Evolutionary conservation across 257 asterid species (phyloP).

Genomic region (Mentha longifolia): DNA sequence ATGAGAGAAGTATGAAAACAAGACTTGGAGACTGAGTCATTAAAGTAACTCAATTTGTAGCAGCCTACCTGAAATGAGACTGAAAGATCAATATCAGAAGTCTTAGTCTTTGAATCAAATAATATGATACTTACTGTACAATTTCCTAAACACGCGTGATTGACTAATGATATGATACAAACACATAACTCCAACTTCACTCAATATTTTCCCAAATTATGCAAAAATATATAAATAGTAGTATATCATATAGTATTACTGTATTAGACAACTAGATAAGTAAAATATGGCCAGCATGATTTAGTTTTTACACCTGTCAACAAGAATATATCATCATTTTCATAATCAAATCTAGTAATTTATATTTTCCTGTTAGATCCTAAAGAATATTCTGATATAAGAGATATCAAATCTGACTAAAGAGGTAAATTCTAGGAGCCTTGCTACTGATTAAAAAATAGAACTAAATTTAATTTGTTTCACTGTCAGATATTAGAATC

Average conservation of each 20-base stretch:
- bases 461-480: neutral
- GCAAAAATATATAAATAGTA: neutral
- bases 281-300: neutral
- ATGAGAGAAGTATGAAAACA: too few species aligned
- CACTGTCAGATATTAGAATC: conserved; percentile 3
- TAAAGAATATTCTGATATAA: neutral
- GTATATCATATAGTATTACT: neutral
- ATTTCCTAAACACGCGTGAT: conserved; percentile 27
- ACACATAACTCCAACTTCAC: neutral
- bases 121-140: conserved; percentile 20
- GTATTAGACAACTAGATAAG: neutral
- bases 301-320: neutral
- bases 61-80: neutral
- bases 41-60: conserved; percentile 2
- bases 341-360: neutral
- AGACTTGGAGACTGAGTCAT: neutral
- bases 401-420: neutral
- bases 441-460: conserved; percentile 10
- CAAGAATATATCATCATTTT: neutral
- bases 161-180: conserved; percentile 18
- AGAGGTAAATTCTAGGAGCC: neutral
- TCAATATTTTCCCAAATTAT: neutral
- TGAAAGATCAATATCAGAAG: neutral
- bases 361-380: neutral
- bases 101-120: conserved; percentile 2